Evolutionary conservation across 2,329 filamentous ascomycete genomes (phyloP), one percentile per base, ranked within the genome.

Genomic region (Nigrograna mackinnonii): DNA sequence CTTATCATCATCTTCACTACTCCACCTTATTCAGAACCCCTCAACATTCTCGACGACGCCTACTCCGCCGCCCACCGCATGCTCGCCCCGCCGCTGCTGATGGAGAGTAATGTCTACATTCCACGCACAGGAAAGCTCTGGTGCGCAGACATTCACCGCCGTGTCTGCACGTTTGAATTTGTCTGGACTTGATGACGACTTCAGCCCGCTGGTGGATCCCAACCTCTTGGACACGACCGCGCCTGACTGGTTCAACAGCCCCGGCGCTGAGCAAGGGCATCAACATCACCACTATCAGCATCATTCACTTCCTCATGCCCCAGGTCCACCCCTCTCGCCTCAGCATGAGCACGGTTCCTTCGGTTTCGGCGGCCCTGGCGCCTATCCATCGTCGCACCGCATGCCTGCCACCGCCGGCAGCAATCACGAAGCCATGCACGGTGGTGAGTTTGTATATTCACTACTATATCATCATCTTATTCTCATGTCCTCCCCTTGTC

Each of bases 101-200:
- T 67, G 64, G 64, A 66, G 61, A 64, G 60, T 46, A 57, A 67
- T 67, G 64, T 64, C 62, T 45, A 59, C 56, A 37, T 55, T 50
- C 48, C 56, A 56, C 53, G 49, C 49, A 47, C 55, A 52, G 49
- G 52, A 57, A 60, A 53, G 49, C 45, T 57, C 62, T 68, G 64
- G 64, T 55, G 57, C 54, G 55, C 64, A 55, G 63, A 66, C 60
- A 56, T 67, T 60, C 62, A 62, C 53, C 57, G 60, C 59, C 49
- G 50, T 44, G 33, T 58, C 55, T 68, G 65, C 60, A 48, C 66
- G 49, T 62, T 60, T 54, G 65, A 68, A 49, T 68, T 68, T 57
- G 60, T 67, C 58, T 68, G 65, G 65, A 66, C 57, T 57, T 67
- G 64, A 68, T 67, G 62, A 67, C 44, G 51, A 49, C 12, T 61